Percentiles rank a stretch among this genome's conserved stretches.
phyloP scores from a whole-genome alignment of 768 basidiomycete species.

The Mycena vulgaris region DNA sequence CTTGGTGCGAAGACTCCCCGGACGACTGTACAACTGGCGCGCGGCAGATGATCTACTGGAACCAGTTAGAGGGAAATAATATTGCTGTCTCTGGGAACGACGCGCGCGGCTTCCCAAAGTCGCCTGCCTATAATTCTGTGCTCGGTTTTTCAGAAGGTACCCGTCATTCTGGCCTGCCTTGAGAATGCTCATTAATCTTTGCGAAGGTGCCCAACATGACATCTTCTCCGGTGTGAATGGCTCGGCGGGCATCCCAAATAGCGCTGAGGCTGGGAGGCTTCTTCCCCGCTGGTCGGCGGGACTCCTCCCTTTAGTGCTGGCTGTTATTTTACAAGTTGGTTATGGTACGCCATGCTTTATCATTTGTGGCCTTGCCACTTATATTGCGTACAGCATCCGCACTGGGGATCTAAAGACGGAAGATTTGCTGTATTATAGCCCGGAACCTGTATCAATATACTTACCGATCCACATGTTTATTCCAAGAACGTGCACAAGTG shows the following conservation, averaged over 20 bases:
- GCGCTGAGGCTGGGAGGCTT: background rate
- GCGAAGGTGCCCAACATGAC: slow-evolving; percentile 21
- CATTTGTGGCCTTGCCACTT: too few relatives aligned
- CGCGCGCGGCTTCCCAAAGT: slow-evolving; percentile 58
- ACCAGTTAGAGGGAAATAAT: slow-evolving; percentile 45
- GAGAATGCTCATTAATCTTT: background rate
- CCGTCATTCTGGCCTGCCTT: background rate
- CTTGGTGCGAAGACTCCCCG: slow-evolving; percentile 58
- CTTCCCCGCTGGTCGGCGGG: slow-evolving; percentile 5
- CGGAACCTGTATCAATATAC: slow-evolving; percentile 21
- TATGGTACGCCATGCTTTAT: background rate
- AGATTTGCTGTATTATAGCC: background rate
- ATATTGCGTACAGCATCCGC: too few relatives aligned
- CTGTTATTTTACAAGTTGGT: background rate
- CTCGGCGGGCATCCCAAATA: background rate
- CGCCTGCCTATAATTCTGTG: slow-evolving; percentile 55
- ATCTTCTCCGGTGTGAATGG: slow-evolving; percentile 9
- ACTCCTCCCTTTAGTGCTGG: background rate
- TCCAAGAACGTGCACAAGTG: too few relatives aligned
- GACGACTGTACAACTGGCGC: slow-evolving; percentile 55
- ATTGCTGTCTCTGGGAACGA: slow-evolving; percentile 58
- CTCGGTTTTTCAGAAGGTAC: slow-evolving; percentile 52
- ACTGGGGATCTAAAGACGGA: background rate
- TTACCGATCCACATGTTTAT: too few relatives aligned
- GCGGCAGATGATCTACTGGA: slow-evolving; percentile 63